Evolutionary conservation across 2,329 filamentous ascomycete species (phyloP), one percentile per base, ranked within the genome.

Genomic region (Chaetothyriales sp.): DNA sequence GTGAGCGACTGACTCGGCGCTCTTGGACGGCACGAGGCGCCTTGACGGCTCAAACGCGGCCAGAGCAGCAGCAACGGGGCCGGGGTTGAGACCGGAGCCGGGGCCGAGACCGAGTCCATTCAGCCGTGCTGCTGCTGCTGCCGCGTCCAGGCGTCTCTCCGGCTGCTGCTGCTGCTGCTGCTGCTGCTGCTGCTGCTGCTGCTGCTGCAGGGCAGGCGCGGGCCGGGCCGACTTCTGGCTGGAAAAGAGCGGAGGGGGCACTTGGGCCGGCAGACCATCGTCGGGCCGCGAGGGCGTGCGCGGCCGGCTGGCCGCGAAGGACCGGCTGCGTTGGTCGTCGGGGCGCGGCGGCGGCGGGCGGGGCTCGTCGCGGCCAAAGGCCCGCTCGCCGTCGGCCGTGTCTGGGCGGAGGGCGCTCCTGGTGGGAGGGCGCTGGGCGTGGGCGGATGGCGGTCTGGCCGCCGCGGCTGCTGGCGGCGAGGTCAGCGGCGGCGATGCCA

Each of bases 401-500:
- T 37, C 56, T 48, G 37, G 52, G 53, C 25, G 56, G 50, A 51
- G 57, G 50, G 43, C 49, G 43, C 20, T 50, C 47, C 37, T 54
- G 51, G 19, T 48, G 37, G 22, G 54, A 22, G 29, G 55, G 51
- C 18, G 57, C 57, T 33, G 59, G 58, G 28, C 58, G 59, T 33
- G 59, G 53, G 20, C 56, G 48, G 48, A 52, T 48, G 10, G 48
- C 44, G 43, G 43, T 53, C 2, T 53, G 47, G 10, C 51, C 52
- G 33, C 55, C 50, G 5, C n/a, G n/a, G n/a, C n/a, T n/a, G n/a
- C n/a, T n/a, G 56, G 55, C 19, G 56, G 51, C n/a, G n/a, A n/a
- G n/a, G n/a, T n/a, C n/a, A n/a, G n/a, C n/a, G n/a, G n/a, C n/a
- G n/a, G n/a, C n/a, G n/a, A n/a, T n/a, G n/a, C n/a, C n/a, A n/a